These are phyloP conservation scores for Thalassiosira ordinaria DNA, from an alignment of 352 stramenopile genomes.

Conservation along the genomic window DNA sequence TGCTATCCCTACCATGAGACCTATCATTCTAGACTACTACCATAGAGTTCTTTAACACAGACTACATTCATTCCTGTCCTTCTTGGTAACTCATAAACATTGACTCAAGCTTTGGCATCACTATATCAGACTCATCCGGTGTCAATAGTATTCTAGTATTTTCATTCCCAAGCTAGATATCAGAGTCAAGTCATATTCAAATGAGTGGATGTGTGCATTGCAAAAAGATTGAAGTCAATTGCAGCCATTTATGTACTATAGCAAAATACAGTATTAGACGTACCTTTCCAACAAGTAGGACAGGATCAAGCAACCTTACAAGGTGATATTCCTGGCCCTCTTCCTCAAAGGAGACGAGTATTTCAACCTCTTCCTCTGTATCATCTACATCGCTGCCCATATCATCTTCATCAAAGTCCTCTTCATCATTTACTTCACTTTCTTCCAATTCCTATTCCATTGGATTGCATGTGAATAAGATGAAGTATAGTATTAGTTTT, in stretches of 20 bases:
- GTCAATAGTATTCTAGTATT: constrained; percentile 75
- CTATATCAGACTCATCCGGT: constrained; percentile 74
- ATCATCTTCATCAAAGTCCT: constrained; percentile 50
- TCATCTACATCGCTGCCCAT: constrained; percentile 61
- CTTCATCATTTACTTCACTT: constrained; percentile 63
- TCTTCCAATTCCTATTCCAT: constrained; percentile 72
- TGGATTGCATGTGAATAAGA: too few relatives aligned
- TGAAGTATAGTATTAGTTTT: too few relatives aligned
- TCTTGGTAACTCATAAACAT: constrained; percentile 79
- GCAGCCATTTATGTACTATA: too few relatives aligned
- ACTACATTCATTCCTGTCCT: constrained; percentile 29
- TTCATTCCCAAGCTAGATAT: constrained; percentile 54
- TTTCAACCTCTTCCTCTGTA: constrained; percentile 82
- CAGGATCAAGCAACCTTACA: constrained; percentile 81
- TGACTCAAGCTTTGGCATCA: constrained; percentile 81
- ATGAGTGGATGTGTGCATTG: too few relatives aligned
- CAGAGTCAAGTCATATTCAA: too few relatives aligned
- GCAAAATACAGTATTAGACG: constrained; percentile 19
- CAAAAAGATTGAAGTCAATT: too few relatives aligned
- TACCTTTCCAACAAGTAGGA: constrained; percentile 83
- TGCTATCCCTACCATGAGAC: too few relatives aligned
- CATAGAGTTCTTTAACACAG: too few relatives aligned
- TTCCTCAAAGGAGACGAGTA: constrained; percentile 84
- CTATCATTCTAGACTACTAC: too few relatives aligned
- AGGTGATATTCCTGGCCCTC: constrained; percentile 77